Percentiles rank a stretch among this genome's conserved stretches.
Evolutionary conservation across 2,329 filamentous ascomycete genomes (phyloP).

Genomic region (Zymoseptoria passerinii): DNA sequence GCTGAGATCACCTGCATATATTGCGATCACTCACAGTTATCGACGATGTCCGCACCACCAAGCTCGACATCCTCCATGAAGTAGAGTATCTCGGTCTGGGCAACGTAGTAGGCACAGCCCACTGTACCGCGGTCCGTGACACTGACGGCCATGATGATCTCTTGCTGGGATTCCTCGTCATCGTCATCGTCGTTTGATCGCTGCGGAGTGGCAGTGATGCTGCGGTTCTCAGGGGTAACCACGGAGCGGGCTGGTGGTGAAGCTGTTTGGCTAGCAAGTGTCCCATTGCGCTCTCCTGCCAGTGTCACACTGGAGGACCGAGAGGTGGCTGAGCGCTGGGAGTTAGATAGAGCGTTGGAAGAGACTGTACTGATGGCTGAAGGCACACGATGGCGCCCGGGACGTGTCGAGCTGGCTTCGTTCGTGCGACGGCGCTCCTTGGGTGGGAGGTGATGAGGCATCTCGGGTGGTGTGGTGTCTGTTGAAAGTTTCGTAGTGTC

Average conservation of each 20-base stretch:
- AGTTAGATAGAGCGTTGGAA: not conserved
- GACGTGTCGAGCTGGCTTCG: constrained; percentile 1
- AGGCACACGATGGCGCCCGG: constrained; percentile 1
- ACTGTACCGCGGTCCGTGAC: constrained; percentile 61
- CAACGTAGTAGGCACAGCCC: constrained; percentile 77
- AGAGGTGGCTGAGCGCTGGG: not conserved
- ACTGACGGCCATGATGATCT: constrained; percentile 74
- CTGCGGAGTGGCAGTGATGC: constrained; percentile 6
- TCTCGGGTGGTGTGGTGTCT: not conserved
- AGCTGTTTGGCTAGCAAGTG: not conserved
- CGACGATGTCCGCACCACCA: constrained; percentile 56
- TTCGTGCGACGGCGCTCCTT: constrained; percentile 9
- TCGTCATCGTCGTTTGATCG: constrained; percentile 11
- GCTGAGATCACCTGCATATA: constrained; percentile 1
- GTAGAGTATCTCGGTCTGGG: constrained; percentile 59
- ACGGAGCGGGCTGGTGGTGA: not conserved
- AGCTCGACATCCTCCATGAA: constrained; percentile 69
- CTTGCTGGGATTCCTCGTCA: constrained; percentile 47
- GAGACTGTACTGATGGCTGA: not conserved
- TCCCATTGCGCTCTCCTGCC: not conserved
- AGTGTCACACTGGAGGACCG: not conserved
- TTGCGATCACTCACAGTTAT: constrained; percentile 32
- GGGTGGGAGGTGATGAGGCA: constrained; percentile 6
- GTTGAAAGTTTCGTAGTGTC: too few species aligned
- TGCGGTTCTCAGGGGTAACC: not conserved